phyloP scores from a whole-genome alignment of 495 filamentous ascomycete genomes.

The Mycothermus thermophilus region DNA sequence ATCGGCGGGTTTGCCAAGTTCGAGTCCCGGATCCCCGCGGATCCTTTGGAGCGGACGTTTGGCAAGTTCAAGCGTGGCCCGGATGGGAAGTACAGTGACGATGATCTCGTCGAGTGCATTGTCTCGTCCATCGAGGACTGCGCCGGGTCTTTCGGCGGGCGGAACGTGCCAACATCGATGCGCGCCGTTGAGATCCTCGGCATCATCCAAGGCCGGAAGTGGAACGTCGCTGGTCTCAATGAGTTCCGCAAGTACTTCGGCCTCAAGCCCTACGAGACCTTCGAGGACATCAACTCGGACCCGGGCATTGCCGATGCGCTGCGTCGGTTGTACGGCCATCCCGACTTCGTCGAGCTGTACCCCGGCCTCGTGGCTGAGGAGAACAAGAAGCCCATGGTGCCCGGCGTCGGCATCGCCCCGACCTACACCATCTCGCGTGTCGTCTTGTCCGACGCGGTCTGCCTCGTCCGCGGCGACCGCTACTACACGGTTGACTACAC shows the following conservation, averaged over 20 bases:
- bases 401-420: slow-evolving; percentile 69
- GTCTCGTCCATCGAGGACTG: slow-evolving; percentile 49
- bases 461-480: slow-evolving; percentile 72
- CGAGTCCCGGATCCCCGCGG: slow-evolving; percentile 40
- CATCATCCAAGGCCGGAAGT: slow-evolving; percentile 69
- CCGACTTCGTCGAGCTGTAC: slow-evolving; percentile 61
- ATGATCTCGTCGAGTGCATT: slow-evolving; percentile 56
- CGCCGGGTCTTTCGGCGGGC: slow-evolving; percentile 53
- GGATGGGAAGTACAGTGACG: slow-evolving; percentile 50
- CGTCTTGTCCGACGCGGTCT: slow-evolving; percentile 74
- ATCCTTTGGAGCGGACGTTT: slow-evolving; percentile 53
- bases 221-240: slow-evolving; percentile 74
- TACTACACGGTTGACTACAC: slow-evolving; percentile 71
- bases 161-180: slow-evolving; percentile 60
- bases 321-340: slow-evolving; percentile 61
- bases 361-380: slow-evolving; percentile 73
- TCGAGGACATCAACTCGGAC: slow-evolving; percentile 76
- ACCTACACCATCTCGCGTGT: slow-evolving; percentile 73
- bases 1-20: slow-evolving; percentile 45
- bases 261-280: slow-evolving; percentile 57
- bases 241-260: slow-evolving; percentile 77
- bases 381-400: slow-evolving; percentile 55
- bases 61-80: slow-evolving; percentile 43
- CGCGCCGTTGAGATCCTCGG: slow-evolving; percentile 69
- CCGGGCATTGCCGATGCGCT: slow-evolving; percentile 58